Conservation (phyloP, 2,329 filamentous ascomycete genomes). For the Diaporthe vaccinii region DNA sequence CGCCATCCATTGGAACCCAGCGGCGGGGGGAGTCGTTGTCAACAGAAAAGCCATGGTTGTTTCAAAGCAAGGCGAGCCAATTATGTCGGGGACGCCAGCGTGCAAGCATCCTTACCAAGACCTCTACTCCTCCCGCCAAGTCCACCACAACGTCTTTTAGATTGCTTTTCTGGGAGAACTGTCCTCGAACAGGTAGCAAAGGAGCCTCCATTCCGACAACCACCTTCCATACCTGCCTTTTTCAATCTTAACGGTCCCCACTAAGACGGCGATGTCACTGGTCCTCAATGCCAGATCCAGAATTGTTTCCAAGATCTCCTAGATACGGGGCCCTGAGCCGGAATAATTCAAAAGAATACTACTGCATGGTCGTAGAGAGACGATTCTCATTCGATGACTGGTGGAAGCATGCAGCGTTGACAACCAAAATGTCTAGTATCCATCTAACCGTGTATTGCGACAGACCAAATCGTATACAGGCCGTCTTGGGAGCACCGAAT, state of each 20-base stretch:
- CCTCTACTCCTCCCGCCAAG: conserved; percentile 26
- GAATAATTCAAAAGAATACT: background rate
- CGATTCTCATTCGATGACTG: background rate
- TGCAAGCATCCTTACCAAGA: conserved; percentile 16
- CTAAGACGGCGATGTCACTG: conserved; percentile 23
- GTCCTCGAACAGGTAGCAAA: conserved; percentile 11
- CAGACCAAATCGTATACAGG: background rate
- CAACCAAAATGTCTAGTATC: background rate
- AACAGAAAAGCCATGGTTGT: background rate
- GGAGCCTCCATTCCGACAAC: conserved; percentile 17
- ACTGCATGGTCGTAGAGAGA: background rate
- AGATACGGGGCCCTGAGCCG: background rate
- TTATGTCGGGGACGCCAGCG: background rate
- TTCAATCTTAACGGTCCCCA: conserved; percentile 5
- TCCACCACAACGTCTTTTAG: conserved; percentile 19
- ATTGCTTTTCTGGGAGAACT: conserved; percentile 1
- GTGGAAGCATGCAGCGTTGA: conserved; percentile 4
- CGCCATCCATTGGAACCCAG: background rate
- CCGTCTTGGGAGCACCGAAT: background rate
- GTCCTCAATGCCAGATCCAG: background rate
- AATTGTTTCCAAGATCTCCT: background rate
- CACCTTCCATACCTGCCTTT: background rate
- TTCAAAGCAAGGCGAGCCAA: conserved; percentile 9
- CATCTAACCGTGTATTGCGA: background rate
- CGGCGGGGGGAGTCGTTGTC: background rate